phyloP scores from a whole-genome alignment of 768 basidiomycete genomes.

The Lentinula sp. region DNA sequence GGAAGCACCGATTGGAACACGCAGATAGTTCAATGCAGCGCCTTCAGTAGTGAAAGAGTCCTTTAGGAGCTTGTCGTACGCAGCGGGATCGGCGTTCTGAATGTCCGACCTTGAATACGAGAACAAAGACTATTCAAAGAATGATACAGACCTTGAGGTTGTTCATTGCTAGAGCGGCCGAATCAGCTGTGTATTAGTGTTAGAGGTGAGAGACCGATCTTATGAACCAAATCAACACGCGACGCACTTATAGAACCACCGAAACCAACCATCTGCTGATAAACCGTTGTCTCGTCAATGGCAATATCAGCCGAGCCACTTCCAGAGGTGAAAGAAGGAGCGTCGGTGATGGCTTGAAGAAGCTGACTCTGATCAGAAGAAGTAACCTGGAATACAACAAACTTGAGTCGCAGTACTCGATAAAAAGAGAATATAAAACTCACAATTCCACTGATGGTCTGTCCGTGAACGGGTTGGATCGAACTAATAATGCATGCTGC shows the following conservation, averaged over 20 bases:
- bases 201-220: too few species aligned
- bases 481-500: not conserved
- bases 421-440: not conserved
- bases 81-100: constrained; percentile 16
- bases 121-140: not conserved
- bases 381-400: not conserved
- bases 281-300: constrained; percentile 6
- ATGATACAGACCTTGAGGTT: constrained; percentile 4
- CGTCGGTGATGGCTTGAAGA: not conserved
- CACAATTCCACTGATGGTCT: constrained; percentile 3
- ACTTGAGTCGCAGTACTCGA: not conserved
- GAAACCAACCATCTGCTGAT: constrained; percentile 8
- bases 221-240: not conserved
- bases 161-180: constrained; percentile 3
- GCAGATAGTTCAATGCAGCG: constrained; percentile 24
- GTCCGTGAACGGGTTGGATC: not conserved
- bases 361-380: not conserved
- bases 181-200: not conserved
- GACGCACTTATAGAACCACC: constrained; percentile 9
- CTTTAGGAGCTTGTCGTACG: constrained; percentile 21
- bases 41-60: constrained; percentile 21
- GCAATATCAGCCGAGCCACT: constrained; percentile 4
- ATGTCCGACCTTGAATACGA: not conserved
- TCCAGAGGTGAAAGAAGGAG: not conserved
- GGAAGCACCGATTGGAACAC: constrained; percentile 25